Evolutionary conservation across 352 stramenopile genomes (phyloP).

Genomic region (Globisporangium yorkense): DNA sequence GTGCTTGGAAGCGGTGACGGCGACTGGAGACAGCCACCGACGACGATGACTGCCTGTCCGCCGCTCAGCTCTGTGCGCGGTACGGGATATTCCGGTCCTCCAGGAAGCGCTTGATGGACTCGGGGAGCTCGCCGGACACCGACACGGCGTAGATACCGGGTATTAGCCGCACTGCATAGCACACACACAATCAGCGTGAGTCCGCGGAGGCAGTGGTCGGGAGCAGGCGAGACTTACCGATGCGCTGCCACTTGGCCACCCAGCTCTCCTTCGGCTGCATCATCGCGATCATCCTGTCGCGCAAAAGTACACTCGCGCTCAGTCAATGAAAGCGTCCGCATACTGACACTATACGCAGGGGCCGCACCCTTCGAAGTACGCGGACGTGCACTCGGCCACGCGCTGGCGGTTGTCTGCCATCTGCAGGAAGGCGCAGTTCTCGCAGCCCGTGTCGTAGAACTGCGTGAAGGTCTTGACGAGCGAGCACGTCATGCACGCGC

Average conservation of each 20-base stretch:
- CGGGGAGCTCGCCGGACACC: slow-evolving; percentile 76
- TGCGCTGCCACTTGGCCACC: slow-evolving; percentile 87
- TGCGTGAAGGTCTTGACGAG: slow-evolving; percentile 88
- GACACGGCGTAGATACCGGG: slow-evolving; percentile 86
- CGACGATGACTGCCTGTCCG: not conserved
- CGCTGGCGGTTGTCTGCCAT: slow-evolving; percentile 88
- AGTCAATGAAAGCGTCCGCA: not conserved
- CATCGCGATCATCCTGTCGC: slow-evolving; percentile 75
- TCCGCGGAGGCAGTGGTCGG: not conserved
- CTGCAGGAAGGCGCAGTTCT: slow-evolving; percentile 86
- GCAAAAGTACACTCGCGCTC: not conserved
- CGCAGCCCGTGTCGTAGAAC: slow-evolving; percentile 88
- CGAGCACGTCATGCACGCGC: slow-evolving; percentile 86
- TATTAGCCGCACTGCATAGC: slow-evolving; percentile 55
- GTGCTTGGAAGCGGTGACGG: not conserved
- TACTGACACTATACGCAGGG: not conserved
- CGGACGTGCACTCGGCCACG: slow-evolving; percentile 84
- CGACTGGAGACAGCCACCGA: not conserved
- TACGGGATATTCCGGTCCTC: slow-evolving; percentile 86
- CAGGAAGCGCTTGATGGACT: slow-evolving; percentile 86
- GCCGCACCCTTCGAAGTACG: slow-evolving; percentile 82
- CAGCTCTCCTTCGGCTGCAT: slow-evolving; percentile 88
- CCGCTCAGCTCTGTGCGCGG: slow-evolving; percentile 53
- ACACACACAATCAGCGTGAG: not conserved
- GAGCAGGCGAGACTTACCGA: slow-evolving; percentile 33